Evolutionary conservation across 257 asterid species (phyloP).

Genomic region (Marsdenia floribunda): DNA sequence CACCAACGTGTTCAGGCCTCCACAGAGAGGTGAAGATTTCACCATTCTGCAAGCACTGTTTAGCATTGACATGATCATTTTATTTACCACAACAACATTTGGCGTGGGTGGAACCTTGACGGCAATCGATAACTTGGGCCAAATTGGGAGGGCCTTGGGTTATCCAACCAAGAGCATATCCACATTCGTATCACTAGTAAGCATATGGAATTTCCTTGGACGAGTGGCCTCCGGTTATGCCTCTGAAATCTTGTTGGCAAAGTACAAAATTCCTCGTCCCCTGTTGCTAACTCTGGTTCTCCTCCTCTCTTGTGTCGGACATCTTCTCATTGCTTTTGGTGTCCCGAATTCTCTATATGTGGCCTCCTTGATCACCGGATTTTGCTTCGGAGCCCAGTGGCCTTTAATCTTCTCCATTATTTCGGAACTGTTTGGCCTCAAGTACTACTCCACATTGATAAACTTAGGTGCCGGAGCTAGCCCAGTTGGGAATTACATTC

Average conservation of each 20-base stretch:
- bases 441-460: slow-evolving; percentile 37
- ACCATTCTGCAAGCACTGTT: slow-evolving; percentile 45
- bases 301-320: slow-evolving; percentile 42
- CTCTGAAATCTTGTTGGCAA: slow-evolving; percentile 39
- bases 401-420: slow-evolving; percentile 44
- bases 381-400: slow-evolving; percentile 61
- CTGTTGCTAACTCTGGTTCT: slow-evolving; percentile 39
- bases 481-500: slow-evolving; percentile 38
- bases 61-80: slow-evolving; percentile 46
- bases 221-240: slow-evolving; percentile 37
- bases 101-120: slow-evolving; percentile 58
- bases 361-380: slow-evolving; percentile 40
- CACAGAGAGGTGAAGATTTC: slow-evolving; percentile 45
- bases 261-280: slow-evolving; percentile 46
- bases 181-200: slow-evolving; percentile 51
- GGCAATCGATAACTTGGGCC: slow-evolving; percentile 52
- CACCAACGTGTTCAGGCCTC: slow-evolving; percentile 29
- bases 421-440: slow-evolving; percentile 45
- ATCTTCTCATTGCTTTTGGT: slow-evolving; percentile 45
- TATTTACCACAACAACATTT: slow-evolving; percentile 29
- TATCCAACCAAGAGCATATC: slow-evolving; percentile 37
- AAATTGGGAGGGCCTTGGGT: slow-evolving; percentile 46
- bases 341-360: slow-evolving; percentile 37
- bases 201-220: slow-evolving; percentile 60
- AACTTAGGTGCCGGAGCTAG: slow-evolving; percentile 34